A percentile compares a stretch with the other conserved stretches of the same genome.
Conservation (phyloP, 331 rosid species). For the Dryas integrifolia region DNA sequence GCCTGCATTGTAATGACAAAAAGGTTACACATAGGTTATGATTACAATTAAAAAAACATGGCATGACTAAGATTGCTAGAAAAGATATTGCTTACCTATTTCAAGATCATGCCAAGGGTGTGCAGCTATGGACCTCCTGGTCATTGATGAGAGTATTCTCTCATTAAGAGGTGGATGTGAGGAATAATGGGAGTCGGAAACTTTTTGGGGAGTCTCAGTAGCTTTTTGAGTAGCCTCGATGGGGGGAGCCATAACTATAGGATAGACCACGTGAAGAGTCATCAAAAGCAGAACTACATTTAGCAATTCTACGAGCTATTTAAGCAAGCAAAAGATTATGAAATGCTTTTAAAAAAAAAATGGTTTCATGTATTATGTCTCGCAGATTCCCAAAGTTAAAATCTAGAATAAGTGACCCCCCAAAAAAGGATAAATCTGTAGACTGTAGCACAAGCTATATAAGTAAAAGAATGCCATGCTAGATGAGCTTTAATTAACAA, state of each 20-base stretch:
- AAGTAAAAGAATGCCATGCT: neutral
- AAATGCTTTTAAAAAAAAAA: neutral
- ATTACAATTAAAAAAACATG: neutral
- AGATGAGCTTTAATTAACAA: neutral
- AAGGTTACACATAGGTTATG: neutral
- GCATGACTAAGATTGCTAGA: neutral
- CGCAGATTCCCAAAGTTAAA: neutral
- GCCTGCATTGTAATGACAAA: constrained; percentile 37
- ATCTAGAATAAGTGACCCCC: neutral
- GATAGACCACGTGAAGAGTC: neutral
- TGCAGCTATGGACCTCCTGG: constrained; percentile 92
- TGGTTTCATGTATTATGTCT: neutral
- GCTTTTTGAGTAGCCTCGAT: constrained; percentile 29
- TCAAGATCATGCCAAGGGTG: constrained; percentile 99
- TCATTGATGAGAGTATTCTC: constrained; percentile 93
- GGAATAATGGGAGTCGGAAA: constrained; percentile 45
- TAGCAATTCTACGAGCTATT: neutral
- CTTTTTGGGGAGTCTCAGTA: constrained; percentile 40
- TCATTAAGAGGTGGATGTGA: constrained; percentile 78
- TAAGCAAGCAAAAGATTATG: neutral
- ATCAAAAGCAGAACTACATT: neutral
- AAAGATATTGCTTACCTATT: constrained; percentile 55
- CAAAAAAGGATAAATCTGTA: neutral
- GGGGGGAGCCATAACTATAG: constrained; percentile 67
- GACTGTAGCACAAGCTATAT: neutral